Conservation (phyloP, 2,329 filamentous ascomycete species). For the Microdochium paspali region DNA sequence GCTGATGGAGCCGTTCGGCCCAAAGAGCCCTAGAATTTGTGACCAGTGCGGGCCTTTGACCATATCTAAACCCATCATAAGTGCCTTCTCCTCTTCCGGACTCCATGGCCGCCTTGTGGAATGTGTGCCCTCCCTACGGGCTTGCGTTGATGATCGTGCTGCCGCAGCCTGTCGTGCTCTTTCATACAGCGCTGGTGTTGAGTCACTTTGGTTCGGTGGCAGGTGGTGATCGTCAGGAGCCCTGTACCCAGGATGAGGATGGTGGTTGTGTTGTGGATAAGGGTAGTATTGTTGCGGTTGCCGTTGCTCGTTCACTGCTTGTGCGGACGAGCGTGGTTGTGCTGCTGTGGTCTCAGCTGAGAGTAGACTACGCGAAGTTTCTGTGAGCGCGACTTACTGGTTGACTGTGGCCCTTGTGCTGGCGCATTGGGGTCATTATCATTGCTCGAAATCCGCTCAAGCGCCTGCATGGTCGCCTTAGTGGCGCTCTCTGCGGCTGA, state of each 20-base stretch:
- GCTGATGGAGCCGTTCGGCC: slow-evolving; percentile 67
- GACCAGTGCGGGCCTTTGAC: slow-evolving; percentile 92
- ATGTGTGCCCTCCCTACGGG: slow-evolving; percentile 45
- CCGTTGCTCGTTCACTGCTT: neutral
- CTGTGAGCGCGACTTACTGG: slow-evolving; percentile 7
- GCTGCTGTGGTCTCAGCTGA: neutral
- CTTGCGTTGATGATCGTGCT: slow-evolving; percentile 45
- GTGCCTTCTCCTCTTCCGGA: slow-evolving; percentile 78
- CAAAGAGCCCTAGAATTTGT: slow-evolving; percentile 79
- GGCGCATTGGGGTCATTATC: slow-evolving; percentile 20
- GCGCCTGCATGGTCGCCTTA: slow-evolving; percentile 19
- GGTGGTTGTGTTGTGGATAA: slow-evolving; percentile 15
- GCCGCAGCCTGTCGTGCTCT: slow-evolving; percentile 49
- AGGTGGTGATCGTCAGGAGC: slow-evolving; percentile 22
- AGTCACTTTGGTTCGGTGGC: slow-evolving; percentile 46
- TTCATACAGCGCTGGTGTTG: slow-evolving; percentile 47
- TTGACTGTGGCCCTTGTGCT: slow-evolving; percentile 9
- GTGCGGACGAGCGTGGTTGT: neutral
- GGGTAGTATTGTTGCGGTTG: slow-evolving; percentile 1
- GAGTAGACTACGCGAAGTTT: neutral
- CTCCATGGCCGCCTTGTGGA: slow-evolving; percentile 74
- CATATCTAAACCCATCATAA: slow-evolving; percentile 80
- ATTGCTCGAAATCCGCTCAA: slow-evolving; percentile 21
- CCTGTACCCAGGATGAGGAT: slow-evolving; percentile 14
- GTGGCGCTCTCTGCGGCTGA: slow-evolving; percentile 20